Evolutionary conservation across 1,284 basidiomycete species (phyloP).

Genomic region (Cutaneotrichosporon dermatis): DNA sequence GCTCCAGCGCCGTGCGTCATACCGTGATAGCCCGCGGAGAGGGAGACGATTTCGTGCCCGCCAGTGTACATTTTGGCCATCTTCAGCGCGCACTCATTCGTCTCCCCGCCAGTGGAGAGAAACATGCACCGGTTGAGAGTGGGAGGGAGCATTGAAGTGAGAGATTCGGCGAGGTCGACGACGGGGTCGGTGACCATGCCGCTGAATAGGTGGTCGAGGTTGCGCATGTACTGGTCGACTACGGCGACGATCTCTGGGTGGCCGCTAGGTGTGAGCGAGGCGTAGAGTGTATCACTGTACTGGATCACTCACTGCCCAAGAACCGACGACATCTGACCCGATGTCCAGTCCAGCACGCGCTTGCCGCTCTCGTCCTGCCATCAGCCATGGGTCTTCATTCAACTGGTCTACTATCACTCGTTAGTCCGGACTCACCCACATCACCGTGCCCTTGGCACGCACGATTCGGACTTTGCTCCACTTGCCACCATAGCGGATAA

Average conservation of each 20-base stretch:
- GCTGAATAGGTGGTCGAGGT: constrained; percentile 39
- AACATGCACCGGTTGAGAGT: constrained; percentile 31
- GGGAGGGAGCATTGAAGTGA: constrained; percentile 26
- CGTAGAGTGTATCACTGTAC: too few species aligned
- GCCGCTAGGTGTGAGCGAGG: constrained; percentile 8
- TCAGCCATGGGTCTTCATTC: neutral
- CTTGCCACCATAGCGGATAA: constrained; percentile 25
- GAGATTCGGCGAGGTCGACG: constrained; percentile 24
- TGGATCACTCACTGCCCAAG: constrained; percentile 25
- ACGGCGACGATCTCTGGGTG: constrained; percentile 35
- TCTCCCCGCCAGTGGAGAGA: constrained; percentile 35
- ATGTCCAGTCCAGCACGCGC: constrained; percentile 39
- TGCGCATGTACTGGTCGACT: constrained; percentile 24
- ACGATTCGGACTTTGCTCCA: constrained; percentile 20
- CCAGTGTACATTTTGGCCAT: constrained; percentile 43
- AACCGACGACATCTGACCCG: constrained; percentile 34
- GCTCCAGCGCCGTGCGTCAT: constrained; percentile 36
- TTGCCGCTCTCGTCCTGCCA: constrained; percentile 28
- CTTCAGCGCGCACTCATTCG: constrained; percentile 36
- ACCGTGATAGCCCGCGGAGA: constrained; percentile 34
- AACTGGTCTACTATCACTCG: too few species aligned
- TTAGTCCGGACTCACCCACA: constrained; percentile 11
- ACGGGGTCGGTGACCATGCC: constrained; percentile 35
- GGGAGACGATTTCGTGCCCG: constrained; percentile 33
- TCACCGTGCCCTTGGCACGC: constrained; percentile 19